phyloP scores from a whole-genome alignment of 2,329 filamentous ascomycete species.

The Sporothrix globosa region DNA sequence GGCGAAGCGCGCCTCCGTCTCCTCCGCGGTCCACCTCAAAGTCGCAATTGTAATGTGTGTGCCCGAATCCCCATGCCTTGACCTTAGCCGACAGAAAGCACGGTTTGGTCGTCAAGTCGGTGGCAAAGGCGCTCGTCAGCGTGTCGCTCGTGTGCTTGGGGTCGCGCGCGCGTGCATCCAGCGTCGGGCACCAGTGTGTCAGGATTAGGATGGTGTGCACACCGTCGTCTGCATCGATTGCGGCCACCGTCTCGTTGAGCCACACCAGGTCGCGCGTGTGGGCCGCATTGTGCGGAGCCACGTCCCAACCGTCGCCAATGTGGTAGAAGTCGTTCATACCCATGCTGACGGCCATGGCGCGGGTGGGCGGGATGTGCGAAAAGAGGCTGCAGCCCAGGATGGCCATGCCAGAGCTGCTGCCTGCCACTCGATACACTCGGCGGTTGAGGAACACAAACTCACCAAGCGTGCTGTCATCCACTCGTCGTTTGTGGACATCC shows the following conservation, averaged over 20 bases:
- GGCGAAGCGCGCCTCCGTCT: slow-evolving; percentile 38
- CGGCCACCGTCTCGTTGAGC: slow-evolving; percentile 47
- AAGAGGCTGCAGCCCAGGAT: slow-evolving; percentile 51
- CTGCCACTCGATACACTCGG: slow-evolving; percentile 37
- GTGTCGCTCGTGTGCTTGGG: slow-evolving; percentile 42
- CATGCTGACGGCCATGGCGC: slow-evolving; percentile 46
- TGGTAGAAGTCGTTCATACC: slow-evolving; percentile 58
- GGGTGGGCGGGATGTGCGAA: slow-evolving; percentile 50
- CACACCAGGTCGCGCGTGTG: slow-evolving; percentile 49
- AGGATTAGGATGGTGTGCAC: slow-evolving; percentile 44
- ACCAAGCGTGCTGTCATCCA: slow-evolving; percentile 39
- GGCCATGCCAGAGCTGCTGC: slow-evolving; percentile 36
- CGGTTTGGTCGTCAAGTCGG: slow-evolving; percentile 44
- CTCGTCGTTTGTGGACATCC: slow-evolving; percentile 32
- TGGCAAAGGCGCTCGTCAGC: slow-evolving; percentile 45
- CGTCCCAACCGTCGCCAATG: slow-evolving; percentile 42
- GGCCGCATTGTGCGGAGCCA: slow-evolving; percentile 45
- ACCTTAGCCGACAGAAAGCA: slow-evolving; percentile 46
- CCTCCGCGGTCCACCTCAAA: slow-evolving; percentile 38
- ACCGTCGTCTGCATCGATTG: slow-evolving; percentile 37
- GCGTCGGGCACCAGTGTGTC: slow-evolving; percentile 50
- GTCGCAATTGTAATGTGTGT: slow-evolving; percentile 54
- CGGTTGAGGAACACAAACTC: slow-evolving; percentile 49
- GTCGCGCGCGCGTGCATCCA: slow-evolving; percentile 43
- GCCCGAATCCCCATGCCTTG: slow-evolving; percentile 53